phyloP scores from a whole-genome alignment of 2,329 filamentous ascomycete genomes.

The Fusarium udum region DNA sequence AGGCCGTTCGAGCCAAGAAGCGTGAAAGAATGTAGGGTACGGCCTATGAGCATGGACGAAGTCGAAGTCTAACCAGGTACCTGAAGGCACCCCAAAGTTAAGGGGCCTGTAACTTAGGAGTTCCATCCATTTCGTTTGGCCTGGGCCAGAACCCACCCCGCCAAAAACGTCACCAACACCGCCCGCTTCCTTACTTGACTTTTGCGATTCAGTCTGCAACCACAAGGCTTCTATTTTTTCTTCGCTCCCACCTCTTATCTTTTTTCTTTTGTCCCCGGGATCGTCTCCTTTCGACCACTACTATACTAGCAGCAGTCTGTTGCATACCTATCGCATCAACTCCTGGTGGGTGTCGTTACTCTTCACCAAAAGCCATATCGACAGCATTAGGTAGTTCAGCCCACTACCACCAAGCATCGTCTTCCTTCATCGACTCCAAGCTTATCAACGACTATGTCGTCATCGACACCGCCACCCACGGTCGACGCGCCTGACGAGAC shows the following conservation, averaged over 20 bases:
- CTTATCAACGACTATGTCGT: slow-evolving; percentile 49
- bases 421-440: slow-evolving; percentile 9
- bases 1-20: slow-evolving; percentile 8
- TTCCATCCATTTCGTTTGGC: not conserved
- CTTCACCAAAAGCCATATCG: slow-evolving; percentile 7
- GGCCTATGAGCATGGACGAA: slow-evolving; percentile 9
- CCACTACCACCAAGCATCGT: slow-evolving; percentile 8
- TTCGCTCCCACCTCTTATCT: not conserved
- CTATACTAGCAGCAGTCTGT: not conserved
- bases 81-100: not conserved
- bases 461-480: slow-evolving; percentile 47
- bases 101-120: not conserved
- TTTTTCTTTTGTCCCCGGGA: slow-evolving; percentile 2
- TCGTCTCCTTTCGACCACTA: not conserved
- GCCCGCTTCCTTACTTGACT: slow-evolving; percentile 38
- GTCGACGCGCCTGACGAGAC: slow-evolving; percentile 54
- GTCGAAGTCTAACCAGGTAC: slow-evolving; percentile 6
- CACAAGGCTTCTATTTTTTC: slow-evolving; percentile 19
- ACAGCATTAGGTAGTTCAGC: not conserved
- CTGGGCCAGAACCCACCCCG: slow-evolving; percentile 25
- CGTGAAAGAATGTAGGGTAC: slow-evolving; percentile 18
- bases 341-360: not conserved
- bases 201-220: slow-evolving; percentile 42
- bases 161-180: slow-evolving; percentile 42
- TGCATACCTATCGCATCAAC: not conserved